These are phyloP conservation scores for Cercis canadensis DNA, from an alignment of 306 rosid species.

Conservation along the genomic window DNA sequence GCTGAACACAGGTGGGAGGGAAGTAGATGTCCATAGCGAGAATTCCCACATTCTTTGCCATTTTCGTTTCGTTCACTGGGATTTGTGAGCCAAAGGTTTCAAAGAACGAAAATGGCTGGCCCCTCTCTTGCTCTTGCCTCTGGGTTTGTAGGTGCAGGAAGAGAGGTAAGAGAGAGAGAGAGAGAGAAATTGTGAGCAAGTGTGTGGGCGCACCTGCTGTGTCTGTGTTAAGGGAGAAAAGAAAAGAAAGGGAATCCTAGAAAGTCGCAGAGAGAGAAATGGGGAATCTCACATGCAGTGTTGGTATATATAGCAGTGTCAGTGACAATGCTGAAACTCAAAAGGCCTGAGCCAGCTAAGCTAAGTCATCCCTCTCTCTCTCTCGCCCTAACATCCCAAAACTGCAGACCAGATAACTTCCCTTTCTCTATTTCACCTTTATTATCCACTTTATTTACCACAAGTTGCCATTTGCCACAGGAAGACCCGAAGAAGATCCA, in stretches of 20 bases:
- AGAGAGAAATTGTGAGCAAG: neutral
- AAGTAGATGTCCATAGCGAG: slow-evolving; percentile 95
- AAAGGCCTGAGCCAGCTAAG: too few relatives aligned
- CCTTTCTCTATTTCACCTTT: slow-evolving; percentile 1
- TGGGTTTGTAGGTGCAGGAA: neutral
- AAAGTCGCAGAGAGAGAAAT: slow-evolving; percentile 16
- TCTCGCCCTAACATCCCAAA: too few relatives aligned
- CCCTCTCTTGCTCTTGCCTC: neutral
- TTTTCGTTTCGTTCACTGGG: neutral
- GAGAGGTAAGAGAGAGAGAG: neutral
- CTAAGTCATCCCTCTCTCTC: neutral
- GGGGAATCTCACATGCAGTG: slow-evolving; percentile 30
- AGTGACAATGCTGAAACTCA: too few relatives aligned
- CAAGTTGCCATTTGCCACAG: neutral
- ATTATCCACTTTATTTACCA: slow-evolving; percentile 16
- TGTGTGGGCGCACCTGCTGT: neutral
- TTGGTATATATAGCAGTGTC: slow-evolving; percentile 5
- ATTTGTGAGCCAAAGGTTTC: neutral
- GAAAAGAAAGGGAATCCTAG: neutral
- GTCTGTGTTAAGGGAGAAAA: neutral
- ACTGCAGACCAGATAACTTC: too few relatives aligned
- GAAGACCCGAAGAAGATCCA: neutral
- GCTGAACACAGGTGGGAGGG: slow-evolving; percentile 83
- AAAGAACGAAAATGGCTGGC: neutral
- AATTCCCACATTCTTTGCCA: slow-evolving; percentile 78